phyloP scores from a whole-genome alignment of 768 basidiomycete genomes.

The Pulveroboletus ravenelii region DNA sequence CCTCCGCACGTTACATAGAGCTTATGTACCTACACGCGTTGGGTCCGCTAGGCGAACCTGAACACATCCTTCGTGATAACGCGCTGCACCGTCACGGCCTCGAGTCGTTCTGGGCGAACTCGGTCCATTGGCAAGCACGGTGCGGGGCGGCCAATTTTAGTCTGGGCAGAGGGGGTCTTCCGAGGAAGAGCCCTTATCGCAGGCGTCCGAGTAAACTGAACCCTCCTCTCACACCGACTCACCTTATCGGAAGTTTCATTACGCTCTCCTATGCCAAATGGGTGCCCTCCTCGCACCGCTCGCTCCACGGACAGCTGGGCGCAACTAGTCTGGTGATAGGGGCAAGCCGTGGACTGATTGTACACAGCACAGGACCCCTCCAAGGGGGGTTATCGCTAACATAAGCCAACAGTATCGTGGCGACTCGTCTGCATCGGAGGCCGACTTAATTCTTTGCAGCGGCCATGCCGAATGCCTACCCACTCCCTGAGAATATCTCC shows the following conservation, averaged over 20 bases:
- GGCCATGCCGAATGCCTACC: conserved; percentile 72
- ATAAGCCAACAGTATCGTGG: conserved; percentile 1
- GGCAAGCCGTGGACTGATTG: too few species aligned
- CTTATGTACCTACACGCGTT: conserved; percentile 20
- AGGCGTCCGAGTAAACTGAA: too few species aligned
- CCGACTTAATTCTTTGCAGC: conserved; percentile 8
- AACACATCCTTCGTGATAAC: conserved; percentile 9
- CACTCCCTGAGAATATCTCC: conserved; percentile 66
- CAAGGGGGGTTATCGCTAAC: conserved; percentile 8
- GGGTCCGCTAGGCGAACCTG: background rate
- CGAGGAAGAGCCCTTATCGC: too few species aligned
- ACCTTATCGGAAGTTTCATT: too few species aligned
- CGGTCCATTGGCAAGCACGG: too few species aligned
- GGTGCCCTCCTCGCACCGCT: too few species aligned
- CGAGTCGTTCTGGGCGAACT: background rate
- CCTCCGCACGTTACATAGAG: conserved; percentile 20
- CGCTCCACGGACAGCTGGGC: too few species aligned
- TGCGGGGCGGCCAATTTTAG: background rate
- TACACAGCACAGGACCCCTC: conserved; percentile 9
- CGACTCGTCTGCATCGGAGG: conserved; percentile 19
- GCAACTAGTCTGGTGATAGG: too few species aligned
- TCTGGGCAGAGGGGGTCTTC: conserved; percentile 5
- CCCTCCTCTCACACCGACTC: too few species aligned
- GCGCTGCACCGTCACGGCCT: conserved; percentile 17
- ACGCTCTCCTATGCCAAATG: too few species aligned